Evolutionary conservation across 192 early-diverging fungal species (phyloP).

Genomic region (Spizellomyces punctatus): DNA sequence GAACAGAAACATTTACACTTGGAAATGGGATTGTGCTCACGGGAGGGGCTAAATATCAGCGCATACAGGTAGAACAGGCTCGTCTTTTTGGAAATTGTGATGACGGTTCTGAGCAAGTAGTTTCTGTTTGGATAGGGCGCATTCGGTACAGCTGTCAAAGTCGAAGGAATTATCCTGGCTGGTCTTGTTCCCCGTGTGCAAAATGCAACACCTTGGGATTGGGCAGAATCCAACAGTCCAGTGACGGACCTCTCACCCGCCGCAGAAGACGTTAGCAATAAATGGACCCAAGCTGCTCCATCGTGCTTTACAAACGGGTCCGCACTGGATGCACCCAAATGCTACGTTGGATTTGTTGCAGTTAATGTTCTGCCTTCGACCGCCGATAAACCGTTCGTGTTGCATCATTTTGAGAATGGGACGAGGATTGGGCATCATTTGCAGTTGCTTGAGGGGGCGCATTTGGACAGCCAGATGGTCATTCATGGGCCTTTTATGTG

Average conservation of each 20-base stretch:
- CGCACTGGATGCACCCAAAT: background rate
- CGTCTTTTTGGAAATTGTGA: background rate
- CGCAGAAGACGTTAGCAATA: background rate
- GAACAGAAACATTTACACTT: slow-evolving; percentile 11
- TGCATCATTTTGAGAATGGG: slow-evolving; percentile 7
- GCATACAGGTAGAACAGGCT: slow-evolving; percentile 9
- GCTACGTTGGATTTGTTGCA: background rate
- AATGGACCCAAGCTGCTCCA: no score
- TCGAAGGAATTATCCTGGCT: slow-evolving; percentile 17
- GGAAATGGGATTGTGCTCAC: slow-evolving; percentile 29
- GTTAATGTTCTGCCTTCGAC: slow-evolving; percentile 20
- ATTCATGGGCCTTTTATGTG: slow-evolving; percentile 29
- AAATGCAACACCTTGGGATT: background rate
- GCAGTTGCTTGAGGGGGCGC: slow-evolving; percentile 7
- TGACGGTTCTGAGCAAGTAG: no score
- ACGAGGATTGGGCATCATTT: slow-evolving; percentile 22
- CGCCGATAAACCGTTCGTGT: background rate
- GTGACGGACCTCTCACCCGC: background rate
- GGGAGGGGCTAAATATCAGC: slow-evolving; percentile 16
- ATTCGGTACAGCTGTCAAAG: slow-evolving; percentile 14
- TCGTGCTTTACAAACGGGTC: no score
- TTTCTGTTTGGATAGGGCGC: background rate
- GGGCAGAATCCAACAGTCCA: background rate
- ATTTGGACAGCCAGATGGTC: slow-evolving; percentile 23
- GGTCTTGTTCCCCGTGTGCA: background rate